A percentile compares a stretch with the other conserved stretches of the same genome.
These are phyloP conservation scores for Umbelopsis vinacea DNA, from an alignment of 192 early-diverging fungal species.

Conservation along the genomic window DNA sequence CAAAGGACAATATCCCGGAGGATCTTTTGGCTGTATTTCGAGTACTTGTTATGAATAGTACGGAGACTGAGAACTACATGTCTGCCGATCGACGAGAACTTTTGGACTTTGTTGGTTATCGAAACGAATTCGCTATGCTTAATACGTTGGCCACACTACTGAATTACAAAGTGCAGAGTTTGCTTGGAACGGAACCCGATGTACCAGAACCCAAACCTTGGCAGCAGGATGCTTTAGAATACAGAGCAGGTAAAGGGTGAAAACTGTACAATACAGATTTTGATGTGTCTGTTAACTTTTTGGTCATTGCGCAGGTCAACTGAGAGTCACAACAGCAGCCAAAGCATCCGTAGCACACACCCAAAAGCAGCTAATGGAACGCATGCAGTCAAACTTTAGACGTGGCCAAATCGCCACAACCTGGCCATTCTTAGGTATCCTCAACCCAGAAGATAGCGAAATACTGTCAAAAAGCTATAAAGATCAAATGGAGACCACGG, in stretches of 20 bases:
- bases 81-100: not conserved
- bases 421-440: constrained; percentile 35
- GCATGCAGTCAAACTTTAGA: constrained; percentile 1
- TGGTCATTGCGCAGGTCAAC: not conserved
- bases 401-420: not conserved
- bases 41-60: constrained; percentile 68
- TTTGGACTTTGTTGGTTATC: constrained; percentile 49
- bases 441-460: constrained; percentile 16
- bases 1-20: constrained; percentile 45
- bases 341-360: not conserved
- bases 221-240: constrained; percentile 51
- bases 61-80: constrained; percentile 38
- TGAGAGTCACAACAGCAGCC: not conserved
- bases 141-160: constrained; percentile 51
- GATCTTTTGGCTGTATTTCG: constrained; percentile 59
- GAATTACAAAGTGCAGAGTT: constrained; percentile 38
- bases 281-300: too few relatives aligned
- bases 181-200: constrained; percentile 24
- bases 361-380: not conserved
- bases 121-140: constrained; percentile 65
- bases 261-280: too few relatives aligned
- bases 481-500: too few relatives aligned
- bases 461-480: not conserved
- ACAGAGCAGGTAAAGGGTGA: constrained; percentile 49
- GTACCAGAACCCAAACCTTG: constrained; percentile 30